Evolutionary conservation across 2,329 filamentous ascomycete species (phyloP).

Genomic region (Trichocomaceae sp.): DNA sequence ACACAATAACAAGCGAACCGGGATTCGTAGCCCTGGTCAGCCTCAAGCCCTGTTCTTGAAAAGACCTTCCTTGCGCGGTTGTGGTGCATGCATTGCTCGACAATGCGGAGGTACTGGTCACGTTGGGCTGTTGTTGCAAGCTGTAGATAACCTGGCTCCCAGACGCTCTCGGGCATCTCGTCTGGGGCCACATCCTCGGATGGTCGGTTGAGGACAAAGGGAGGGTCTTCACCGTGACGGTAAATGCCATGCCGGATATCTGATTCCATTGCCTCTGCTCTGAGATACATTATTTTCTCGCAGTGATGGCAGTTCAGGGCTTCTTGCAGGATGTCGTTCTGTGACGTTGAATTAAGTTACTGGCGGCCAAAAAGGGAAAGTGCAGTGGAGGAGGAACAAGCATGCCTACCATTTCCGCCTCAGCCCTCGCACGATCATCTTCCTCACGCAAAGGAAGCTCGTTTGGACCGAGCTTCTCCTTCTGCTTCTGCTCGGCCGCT

Average conservation of each 20-base stretch:
- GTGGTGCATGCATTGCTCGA: slow-evolving; percentile 1
- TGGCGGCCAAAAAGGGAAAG: neutral
- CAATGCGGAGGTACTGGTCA: slow-evolving; percentile 5
- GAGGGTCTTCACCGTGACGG: slow-evolving; percentile 8
- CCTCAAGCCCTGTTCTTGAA: slow-evolving; percentile 2
- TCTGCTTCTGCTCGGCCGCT: neutral
- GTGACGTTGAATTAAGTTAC: neutral
- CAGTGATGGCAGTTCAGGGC: slow-evolving; percentile 12
- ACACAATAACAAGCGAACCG: slow-evolving; percentile 25
- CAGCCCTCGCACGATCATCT: slow-evolving; percentile 1
- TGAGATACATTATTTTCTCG: slow-evolving; percentile 10
- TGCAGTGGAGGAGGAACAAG: neutral
- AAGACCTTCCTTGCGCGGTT: slow-evolving; percentile 13
- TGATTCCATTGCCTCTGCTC: slow-evolving; percentile 11
- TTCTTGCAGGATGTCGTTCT: slow-evolving; percentile 18
- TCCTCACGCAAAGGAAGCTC: neutral
- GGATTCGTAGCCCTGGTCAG: slow-evolving; percentile 14
- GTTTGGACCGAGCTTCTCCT: neutral
- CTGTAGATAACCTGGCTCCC: slow-evolving; percentile 10
- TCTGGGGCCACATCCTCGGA: slow-evolving; percentile 10
- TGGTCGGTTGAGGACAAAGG: slow-evolving; percentile 8
- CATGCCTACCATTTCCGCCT: slow-evolving; percentile 11
- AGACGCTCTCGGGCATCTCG: neutral
- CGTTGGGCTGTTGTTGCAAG: slow-evolving; percentile 11
- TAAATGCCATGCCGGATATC: slow-evolving; percentile 12